Evolutionary conservation across 345 rosid species (phyloP), one percentile per base, ranked within the genome.

Genomic region (Eutrema japonicum): DNA sequence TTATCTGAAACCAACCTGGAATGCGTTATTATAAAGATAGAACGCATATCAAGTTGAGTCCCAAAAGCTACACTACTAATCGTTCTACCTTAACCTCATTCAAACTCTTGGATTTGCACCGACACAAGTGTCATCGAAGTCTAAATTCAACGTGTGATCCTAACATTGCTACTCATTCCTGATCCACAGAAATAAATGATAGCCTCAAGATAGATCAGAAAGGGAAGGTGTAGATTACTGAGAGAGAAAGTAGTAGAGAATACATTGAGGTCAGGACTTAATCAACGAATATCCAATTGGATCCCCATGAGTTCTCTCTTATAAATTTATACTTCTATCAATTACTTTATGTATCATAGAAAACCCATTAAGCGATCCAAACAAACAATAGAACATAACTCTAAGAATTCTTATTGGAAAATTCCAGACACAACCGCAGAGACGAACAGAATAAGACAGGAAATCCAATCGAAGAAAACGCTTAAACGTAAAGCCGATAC

Each of bases 31-130:
- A 50, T 10, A 50, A 51, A 3, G 33, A 1, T 32, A 38, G 26
- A 41, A 50, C 42, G 61, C 54, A 62, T 41, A 62, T 12, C 37
- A 53, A 62, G 54, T 62, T 38, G 54, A 30, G 65, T 18, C 37
- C 46, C 3, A 38, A 9, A 38, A 38, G 26, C 47, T 46, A 43
- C 10, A 36, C 10, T 26, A 38, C 22, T 18, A 69, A 69, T 35
- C 9, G 38, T 6, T 6, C 7, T 36, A 36, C 36, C 37, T 32
- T 22, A 26, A 45, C 47, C 35, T 46, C 45, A 36, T 64, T 14
- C 26, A 33, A 63, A 63, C 40, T 43, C 62, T 70, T 63, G 41
- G 51, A 42, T 41, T 22, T n/a, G 46, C 43, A 73, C 16, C 40
- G 53, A 72, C 12, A 13, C 40, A 54, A 53, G 2, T 53, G 16